Evolutionary conservation across 306 rosid species (phyloP), one percentile per base, ranked within the genome.

Genomic region (Hippophae gyantsensis): DNA sequence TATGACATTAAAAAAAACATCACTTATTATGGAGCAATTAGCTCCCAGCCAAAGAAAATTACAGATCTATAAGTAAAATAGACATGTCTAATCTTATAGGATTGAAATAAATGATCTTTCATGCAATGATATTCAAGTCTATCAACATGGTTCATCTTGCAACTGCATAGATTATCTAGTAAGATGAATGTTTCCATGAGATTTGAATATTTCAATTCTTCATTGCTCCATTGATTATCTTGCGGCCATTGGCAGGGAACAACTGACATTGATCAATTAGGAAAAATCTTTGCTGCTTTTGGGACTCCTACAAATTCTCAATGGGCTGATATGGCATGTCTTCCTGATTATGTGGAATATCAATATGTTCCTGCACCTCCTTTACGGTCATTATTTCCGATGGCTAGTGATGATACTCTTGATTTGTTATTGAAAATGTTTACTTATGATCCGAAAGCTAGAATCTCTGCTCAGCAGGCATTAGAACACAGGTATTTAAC

Each of bases 301-400:
- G 96, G 99, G 66, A 88, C 99, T 61, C 96, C 99, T 53, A 73
- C 95, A 51, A 61, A 85, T 76, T 78, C 95, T 63, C 99, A 88
- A 72, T 92, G 99, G 96, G 81, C 97, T 65, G 99, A 92, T 78
- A 82, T 92, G 79, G 68, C 80, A 44, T 86, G 69, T 65, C 95
- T 92, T 62, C 94, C 95, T 50, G 96, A 92, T 82, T 92, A 88
- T 67, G 95, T 92, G 65, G 99, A 92, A 78, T 92, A 86, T 73
- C 97, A 88, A 82, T 81, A 66, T 41, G 99, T 80, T 76, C 90
- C 94, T 65, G 79, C 99, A 46, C 87, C 95, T 4, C 81, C 90
- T 63, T 58, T 86, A 70, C 90, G 95, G 11, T 80, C 96, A 18
- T 71, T 84, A 55, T 92, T 92, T 71, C 89, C 94, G 8, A 78